Conservation (phyloP, 495 filamentous ascomycete species). For the Clohesyomyces aquaticus region DNA sequence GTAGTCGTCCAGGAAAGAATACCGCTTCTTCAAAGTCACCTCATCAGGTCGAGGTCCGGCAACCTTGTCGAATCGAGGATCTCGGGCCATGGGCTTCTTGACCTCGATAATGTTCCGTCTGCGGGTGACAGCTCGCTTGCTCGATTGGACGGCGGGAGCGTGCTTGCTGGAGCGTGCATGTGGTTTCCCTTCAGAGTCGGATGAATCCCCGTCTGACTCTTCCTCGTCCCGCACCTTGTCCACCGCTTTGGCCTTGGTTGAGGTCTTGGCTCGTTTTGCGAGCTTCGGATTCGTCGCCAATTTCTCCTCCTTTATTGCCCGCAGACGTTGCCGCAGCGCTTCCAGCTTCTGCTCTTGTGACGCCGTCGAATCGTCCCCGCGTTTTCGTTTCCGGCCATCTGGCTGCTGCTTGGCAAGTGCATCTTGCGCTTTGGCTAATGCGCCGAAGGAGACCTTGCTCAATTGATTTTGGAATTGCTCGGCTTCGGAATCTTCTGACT, state of each 20-base stretch:
- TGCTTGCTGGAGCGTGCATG: slow-evolving; percentile 75
- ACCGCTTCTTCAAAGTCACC: slow-evolving; percentile 63
- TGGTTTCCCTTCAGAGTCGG: slow-evolving; percentile 32
- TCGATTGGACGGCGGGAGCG: slow-evolving; percentile 77
- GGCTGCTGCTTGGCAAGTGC: slow-evolving; percentile 54
- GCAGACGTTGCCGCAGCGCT: slow-evolving; percentile 41
- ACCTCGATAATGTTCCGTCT: slow-evolving; percentile 69
- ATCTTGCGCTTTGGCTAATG: slow-evolving; percentile 81
- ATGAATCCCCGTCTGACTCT: slow-evolving; percentile 48
- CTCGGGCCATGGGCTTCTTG: slow-evolving; percentile 61
- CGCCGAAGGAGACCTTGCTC: slow-evolving; percentile 75
- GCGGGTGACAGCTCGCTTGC: slow-evolving; percentile 80
- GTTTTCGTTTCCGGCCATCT: slow-evolving; percentile 53
- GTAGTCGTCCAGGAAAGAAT: slow-evolving; percentile 87
- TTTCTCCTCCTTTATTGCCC: slow-evolving; percentile 42
- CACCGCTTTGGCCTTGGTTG: slow-evolving; percentile 6
- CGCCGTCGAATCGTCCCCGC: slow-evolving; percentile 45
- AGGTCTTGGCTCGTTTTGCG: slow-evolving; percentile 22
- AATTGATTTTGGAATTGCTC: slow-evolving; percentile 47
- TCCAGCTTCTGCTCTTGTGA: slow-evolving; percentile 46
- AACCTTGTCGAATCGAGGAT: slow-evolving; percentile 82
- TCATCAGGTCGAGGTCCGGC: slow-evolving; percentile 58
- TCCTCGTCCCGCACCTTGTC: slow-evolving; percentile 21
- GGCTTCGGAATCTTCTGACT: slow-evolving; percentile 43
- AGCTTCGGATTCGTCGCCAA: slow-evolving; percentile 5